Evolutionary conservation across 176 grass and related monocot genomes (phyloP).

Genomic region (Raddia guianensis): DNA sequence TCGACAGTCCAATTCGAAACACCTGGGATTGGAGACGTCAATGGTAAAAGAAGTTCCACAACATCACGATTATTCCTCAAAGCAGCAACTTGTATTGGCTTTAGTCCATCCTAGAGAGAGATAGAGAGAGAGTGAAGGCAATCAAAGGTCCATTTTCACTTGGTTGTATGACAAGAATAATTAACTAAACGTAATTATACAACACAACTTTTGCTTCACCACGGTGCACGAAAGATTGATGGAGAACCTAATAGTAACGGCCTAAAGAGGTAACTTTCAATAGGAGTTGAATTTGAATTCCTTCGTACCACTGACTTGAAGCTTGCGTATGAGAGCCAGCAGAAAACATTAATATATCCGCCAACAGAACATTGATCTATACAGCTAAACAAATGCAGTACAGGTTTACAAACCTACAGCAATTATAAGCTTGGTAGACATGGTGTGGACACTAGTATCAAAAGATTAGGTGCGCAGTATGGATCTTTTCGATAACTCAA

Average conservation of each 20-base stretch:
- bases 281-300: too few relatives aligned
- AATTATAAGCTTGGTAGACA: slow-evolving; percentile 11
- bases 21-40: slow-evolving; percentile 67
- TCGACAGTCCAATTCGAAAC: slow-evolving; percentile 74
- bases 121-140: slow-evolving; percentile 4
- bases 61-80: slow-evolving; percentile 67
- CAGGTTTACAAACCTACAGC: background rate
- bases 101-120: slow-evolving; percentile 71
- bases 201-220: background rate
- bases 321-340: background rate
- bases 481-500: background rate
- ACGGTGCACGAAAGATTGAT: background rate
- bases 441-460: background rate
- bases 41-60: slow-evolving; percentile 70
- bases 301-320: background rate
- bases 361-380: background rate
- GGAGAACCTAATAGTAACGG: background rate
- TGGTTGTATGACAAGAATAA: background rate
- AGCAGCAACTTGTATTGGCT: slow-evolving; percentile 88
- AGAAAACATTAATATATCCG: background rate
- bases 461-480: background rate
- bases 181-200: background rate
- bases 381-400: slow-evolving; percentile 15
- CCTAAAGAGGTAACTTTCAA: background rate
- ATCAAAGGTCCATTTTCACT: slow-evolving; percentile 2